Evolutionary conservation across 169 alveolate genomes (phyloP).

Genomic region (Cystoisospora suis): DNA sequence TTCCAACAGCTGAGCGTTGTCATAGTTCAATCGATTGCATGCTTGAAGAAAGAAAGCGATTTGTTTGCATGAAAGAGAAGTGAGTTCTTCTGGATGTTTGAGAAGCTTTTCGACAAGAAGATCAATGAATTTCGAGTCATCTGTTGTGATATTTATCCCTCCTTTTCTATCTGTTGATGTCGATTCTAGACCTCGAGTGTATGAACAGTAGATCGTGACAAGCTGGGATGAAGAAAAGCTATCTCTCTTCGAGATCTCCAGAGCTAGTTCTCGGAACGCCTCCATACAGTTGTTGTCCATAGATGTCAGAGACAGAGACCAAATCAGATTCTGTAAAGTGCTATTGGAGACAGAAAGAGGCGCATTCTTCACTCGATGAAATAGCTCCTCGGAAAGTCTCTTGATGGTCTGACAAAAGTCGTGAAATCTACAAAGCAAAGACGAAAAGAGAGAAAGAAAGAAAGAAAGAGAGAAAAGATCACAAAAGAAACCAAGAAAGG

Average conservation of each 20-base stretch:
- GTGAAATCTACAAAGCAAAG: neutral
- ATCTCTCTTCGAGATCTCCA: neutral
- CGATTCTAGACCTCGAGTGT: neutral
- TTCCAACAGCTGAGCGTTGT: conserved; percentile 5
- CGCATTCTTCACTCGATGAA: neutral
- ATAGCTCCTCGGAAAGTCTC: neutral
- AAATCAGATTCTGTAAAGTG: neutral
- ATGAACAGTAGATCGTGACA: conserved; percentile 12
- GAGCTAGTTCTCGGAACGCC: neutral
- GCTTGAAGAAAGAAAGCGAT: conserved; percentile 32
- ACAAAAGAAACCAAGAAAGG: neutral
- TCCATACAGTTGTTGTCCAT: neutral
- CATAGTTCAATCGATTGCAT: conserved; percentile 20
- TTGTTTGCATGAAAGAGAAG: conserved; percentile 16
- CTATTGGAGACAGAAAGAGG: neutral
- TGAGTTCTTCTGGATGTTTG: neutral
- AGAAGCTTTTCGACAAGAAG: neutral
- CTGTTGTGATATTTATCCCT: neutral
- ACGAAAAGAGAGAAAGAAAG: neutral
- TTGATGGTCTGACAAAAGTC: neutral
- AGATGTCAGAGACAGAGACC: conserved; percentile 16
- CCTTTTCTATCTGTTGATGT: neutral
- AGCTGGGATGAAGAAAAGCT: neutral
- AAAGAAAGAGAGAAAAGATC: neutral
- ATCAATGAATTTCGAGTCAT: neutral